Conservation (phyloP, 1,139 yeast genomes). For the Nakaseomyces bracarensis region DNA sequence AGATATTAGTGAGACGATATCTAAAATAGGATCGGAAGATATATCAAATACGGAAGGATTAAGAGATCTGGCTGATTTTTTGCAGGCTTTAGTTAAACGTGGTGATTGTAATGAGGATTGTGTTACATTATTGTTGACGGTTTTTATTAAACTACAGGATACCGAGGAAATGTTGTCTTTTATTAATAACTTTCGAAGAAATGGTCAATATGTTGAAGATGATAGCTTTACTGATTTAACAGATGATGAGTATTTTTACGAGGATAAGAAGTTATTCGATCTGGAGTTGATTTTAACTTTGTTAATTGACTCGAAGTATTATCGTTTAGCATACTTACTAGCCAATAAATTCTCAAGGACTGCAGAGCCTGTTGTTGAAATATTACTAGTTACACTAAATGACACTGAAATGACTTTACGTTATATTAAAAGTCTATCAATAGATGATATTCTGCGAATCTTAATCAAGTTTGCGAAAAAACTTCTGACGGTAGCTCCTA, state of each 20-base stretch:
- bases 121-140: slow-evolving; percentile 69
- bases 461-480: slow-evolving; percentile 58
- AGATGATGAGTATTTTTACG: slow-evolving; percentile 29
- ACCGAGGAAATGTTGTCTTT: slow-evolving; percentile 52
- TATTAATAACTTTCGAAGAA: slow-evolving; percentile 39
- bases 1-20: slow-evolving; percentile 68
- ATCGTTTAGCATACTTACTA: slow-evolving; percentile 58
- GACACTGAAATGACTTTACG: slow-evolving; percentile 56
- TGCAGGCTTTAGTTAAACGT: slow-evolving; percentile 50
- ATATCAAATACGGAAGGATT: slow-evolving; percentile 35
- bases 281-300: slow-evolving; percentile 61
- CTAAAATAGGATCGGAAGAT: slow-evolving; percentile 76
- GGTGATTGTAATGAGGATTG: slow-evolving; percentile 64
- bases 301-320: slow-evolving; percentile 71
- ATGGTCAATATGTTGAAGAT: slow-evolving; percentile 35
- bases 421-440: slow-evolving; percentile 60
- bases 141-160: slow-evolving; percentile 71
- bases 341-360: slow-evolving; percentile 62
- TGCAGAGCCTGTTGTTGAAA: slow-evolving; percentile 68
- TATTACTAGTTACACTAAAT: slow-evolving; percentile 58
- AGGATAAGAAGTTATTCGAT: slow-evolving; percentile 41
- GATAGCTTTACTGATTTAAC: slow-evolving; percentile 18
- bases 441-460: slow-evolving; percentile 72
- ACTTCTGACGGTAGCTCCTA: slow-evolving; percentile 61
- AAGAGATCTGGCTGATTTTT: slow-evolving; percentile 50